Percentiles rank a stretch among this genome's conserved stretches.
These are phyloP conservation scores for Wickerhamomyces hampshirensis DNA, from an alignment of 805 yeast species.

Conservation along the genomic window DNA sequence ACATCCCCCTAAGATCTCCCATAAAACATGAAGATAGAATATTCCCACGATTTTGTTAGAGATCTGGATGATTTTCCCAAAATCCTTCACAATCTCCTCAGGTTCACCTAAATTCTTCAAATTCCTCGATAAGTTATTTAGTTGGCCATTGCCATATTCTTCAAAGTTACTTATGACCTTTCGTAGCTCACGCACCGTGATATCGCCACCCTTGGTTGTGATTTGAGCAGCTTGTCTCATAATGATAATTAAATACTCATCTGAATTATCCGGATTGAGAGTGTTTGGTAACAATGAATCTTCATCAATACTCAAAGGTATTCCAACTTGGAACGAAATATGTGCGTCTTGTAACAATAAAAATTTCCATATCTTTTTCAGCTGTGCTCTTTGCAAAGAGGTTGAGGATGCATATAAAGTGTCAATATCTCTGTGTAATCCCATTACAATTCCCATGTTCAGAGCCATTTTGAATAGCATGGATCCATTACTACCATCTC, in stretches of 20 bases:
- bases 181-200: constrained; percentile 13
- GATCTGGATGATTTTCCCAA: constrained; percentile 4
- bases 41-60: constrained; percentile 8
- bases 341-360: constrained; percentile 16
- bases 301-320: constrained; percentile 20
- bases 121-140: constrained; percentile 6
- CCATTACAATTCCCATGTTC: constrained; percentile 22
- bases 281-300: constrained; percentile 5
- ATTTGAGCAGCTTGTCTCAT: constrained; percentile 13
- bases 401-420: constrained; percentile 10
- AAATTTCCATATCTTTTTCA: constrained; percentile 17
- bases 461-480: constrained; percentile 16
- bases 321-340: constrained; percentile 16
- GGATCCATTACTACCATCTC: constrained; percentile 20
- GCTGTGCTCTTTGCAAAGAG: background rate
- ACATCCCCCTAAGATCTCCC: constrained; percentile 16
- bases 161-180: constrained; percentile 14
- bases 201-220: constrained; percentile 4
- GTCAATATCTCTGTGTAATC: constrained; percentile 21
- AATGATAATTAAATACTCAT: constrained; percentile 4
- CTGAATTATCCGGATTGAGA: background rate
- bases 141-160: constrained; percentile 9
- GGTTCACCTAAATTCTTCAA: constrained; percentile 5
- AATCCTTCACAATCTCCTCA: constrained; percentile 4
- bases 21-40: constrained; percentile 12